phyloP scores from a whole-genome alignment of 208 protist genomes.

The Strigomonas culicis region DNA sequence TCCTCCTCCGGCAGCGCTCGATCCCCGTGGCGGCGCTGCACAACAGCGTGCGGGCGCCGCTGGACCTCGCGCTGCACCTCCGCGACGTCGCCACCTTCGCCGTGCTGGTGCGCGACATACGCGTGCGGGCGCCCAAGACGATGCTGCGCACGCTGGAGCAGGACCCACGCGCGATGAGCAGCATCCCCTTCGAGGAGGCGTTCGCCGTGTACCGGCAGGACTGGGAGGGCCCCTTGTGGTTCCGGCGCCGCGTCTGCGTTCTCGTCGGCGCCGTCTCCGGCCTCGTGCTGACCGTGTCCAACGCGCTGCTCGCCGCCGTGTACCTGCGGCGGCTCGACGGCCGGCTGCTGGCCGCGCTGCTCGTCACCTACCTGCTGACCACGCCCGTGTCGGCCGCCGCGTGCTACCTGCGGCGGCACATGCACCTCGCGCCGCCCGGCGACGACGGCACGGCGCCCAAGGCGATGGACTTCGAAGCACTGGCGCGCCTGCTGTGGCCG shows the following conservation, averaged over 20 bases:
- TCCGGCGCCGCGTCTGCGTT: conserved; percentile 27
- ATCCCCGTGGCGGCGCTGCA: conserved; percentile 13
- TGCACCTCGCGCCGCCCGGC: background rate
- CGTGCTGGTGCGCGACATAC: conserved; percentile 25
- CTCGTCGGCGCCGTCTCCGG: conserved; percentile 7
- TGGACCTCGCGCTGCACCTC: conserved; percentile 24
- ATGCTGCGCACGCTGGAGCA: conserved; percentile 30
- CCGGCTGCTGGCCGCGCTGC: background rate
- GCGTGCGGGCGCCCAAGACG: conserved; percentile 17
- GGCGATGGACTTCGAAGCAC: background rate
- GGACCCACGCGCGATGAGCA: conserved; percentile 12
- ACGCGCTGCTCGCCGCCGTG: conserved; percentile 1
- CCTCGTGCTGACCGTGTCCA: conserved; percentile 17
- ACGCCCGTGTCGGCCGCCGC: background rate
- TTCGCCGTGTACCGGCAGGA: conserved; percentile 24
- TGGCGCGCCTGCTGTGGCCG: background rate
- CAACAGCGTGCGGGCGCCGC: conserved; percentile 18
- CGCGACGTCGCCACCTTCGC: conserved; percentile 19
- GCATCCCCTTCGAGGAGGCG: conserved; percentile 24
- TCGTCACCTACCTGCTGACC: background rate
- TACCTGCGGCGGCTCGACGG: conserved; percentile 5
- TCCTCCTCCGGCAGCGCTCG: conserved; percentile 20
- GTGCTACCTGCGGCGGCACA: background rate
- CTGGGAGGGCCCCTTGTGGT: conserved; percentile 39
- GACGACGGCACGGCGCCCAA: background rate